These are phyloP conservation scores for Begonia peltatifolia DNA, from an alignment of 306 rosid species.

Conservation along the genomic window DNA sequence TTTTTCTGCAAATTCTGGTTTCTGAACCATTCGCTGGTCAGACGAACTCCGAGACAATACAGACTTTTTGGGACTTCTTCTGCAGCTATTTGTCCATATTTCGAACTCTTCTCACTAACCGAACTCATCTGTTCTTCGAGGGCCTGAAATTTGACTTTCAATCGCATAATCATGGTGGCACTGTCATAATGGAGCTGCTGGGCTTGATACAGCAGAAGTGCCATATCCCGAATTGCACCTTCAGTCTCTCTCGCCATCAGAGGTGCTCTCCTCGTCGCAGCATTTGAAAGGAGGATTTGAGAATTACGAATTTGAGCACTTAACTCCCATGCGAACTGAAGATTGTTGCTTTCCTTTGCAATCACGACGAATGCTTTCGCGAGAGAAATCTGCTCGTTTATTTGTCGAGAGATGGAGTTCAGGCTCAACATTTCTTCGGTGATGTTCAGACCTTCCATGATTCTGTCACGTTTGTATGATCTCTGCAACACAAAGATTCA, in stretches of 20 bases:
- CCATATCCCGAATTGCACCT: constrained; percentile 43
- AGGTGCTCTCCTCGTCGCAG: constrained; percentile 58
- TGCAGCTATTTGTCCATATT: constrained; percentile 73
- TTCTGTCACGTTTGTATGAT: constrained; percentile 39
- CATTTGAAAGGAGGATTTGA: constrained; percentile 51
- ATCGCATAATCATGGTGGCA: constrained; percentile 70
- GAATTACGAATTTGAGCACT: constrained; percentile 74
- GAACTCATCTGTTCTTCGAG: constrained; percentile 57
- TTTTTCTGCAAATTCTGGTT: constrained; percentile 36
- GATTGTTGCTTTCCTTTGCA: constrained; percentile 63
- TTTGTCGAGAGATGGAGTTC: constrained; percentile 43
- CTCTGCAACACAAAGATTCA: constrained; percentile 21
- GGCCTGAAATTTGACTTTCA: constrained; percentile 55
- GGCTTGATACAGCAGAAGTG: constrained; percentile 51
- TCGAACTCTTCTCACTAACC: constrained; percentile 55
- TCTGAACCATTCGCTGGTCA: constrained; percentile 55
- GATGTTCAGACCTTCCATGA: constrained; percentile 58
- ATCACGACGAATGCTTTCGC: constrained; percentile 67
- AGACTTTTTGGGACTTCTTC: constrained; percentile 66
- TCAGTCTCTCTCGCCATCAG: constrained; percentile 41
- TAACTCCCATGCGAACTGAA: constrained; percentile 74
- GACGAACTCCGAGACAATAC: constrained; percentile 53
- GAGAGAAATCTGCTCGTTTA: constrained; percentile 58
- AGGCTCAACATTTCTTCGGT: constrained; percentile 62
- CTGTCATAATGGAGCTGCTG: constrained; percentile 73